These are phyloP conservation scores for Sporodiniella umbellata DNA, from an alignment of 371 early-diverging fungal species.

Conservation along the genomic window DNA sequence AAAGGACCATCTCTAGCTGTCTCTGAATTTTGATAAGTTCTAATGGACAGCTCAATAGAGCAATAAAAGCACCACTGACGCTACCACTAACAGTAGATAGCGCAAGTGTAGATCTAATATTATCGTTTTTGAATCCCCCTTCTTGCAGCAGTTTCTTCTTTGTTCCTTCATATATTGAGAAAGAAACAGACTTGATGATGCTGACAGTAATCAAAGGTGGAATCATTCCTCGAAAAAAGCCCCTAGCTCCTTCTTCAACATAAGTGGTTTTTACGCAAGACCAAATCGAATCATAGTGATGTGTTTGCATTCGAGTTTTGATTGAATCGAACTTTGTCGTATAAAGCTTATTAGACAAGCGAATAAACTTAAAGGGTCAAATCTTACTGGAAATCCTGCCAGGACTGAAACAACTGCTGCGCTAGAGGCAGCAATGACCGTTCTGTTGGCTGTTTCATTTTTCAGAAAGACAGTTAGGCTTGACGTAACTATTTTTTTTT, in stretches of 20 bases:
- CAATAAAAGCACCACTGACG: slow-evolving; percentile 65
- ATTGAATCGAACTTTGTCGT: slow-evolving; percentile 65
- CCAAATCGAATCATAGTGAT: slow-evolving; percentile 62
- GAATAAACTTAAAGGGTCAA: too few species aligned
- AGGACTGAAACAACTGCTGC: slow-evolving; percentile 60
- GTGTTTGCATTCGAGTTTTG: slow-evolving; percentile 82
- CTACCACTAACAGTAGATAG: slow-evolving; percentile 61
- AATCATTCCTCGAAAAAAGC: slow-evolving; percentile 73
- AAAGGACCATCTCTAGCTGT: slow-evolving; percentile 65
- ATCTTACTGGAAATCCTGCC: slow-evolving; percentile 62
- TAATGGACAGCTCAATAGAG: slow-evolving; percentile 68
- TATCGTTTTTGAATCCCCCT: slow-evolving; percentile 30
- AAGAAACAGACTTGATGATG: slow-evolving; percentile 70
- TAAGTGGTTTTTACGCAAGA: slow-evolving; percentile 67
- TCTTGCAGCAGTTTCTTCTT: slow-evolving; percentile 30
- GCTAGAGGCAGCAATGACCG: slow-evolving; percentile 59
- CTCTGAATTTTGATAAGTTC: slow-evolving; percentile 80
- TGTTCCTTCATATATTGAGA: slow-evolving; percentile 68
- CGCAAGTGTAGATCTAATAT: slow-evolving; percentile 36
- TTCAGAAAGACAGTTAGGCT: not conserved
- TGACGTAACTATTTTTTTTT: not conserved
- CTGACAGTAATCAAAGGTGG: slow-evolving; percentile 76
- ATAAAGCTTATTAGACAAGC: too few species aligned
- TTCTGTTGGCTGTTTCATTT: slow-evolving; percentile 45
- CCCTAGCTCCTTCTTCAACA: slow-evolving; percentile 67